Evolutionary conservation across 1,284 basidiomycete genomes (phyloP).

Genomic region (Ganoderma leucocontextum): DNA sequence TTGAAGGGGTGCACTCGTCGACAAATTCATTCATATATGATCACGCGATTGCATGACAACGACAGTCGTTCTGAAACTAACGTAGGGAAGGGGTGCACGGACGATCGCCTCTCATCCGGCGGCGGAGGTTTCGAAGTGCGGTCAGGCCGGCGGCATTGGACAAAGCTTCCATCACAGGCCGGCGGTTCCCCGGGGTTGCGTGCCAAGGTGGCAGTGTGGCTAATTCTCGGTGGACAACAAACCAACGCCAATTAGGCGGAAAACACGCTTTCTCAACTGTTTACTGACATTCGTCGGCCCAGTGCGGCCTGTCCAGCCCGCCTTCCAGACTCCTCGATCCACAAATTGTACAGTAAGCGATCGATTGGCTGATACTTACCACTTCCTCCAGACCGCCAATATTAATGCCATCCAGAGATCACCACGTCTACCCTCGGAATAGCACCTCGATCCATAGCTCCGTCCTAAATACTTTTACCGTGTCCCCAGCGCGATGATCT

Average conservation of each 20-base stretch:
- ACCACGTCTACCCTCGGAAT: neutral
- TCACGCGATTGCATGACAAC: neutral
- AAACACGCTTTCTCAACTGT: neutral
- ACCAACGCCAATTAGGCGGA: neutral
- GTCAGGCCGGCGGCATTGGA: conserved; percentile 19
- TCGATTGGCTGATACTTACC: no score
- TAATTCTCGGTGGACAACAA: conserved; percentile 1
- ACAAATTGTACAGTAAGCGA: neutral
- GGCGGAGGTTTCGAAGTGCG: conserved; percentile 5
- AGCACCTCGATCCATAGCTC: neutral
- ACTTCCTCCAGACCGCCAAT: no score
- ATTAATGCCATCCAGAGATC: no score
- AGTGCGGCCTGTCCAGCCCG: neutral
- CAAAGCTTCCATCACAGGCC: conserved; percentile 10
- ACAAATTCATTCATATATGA: neutral
- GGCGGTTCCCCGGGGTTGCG: conserved; percentile 19
- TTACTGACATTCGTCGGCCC: neutral
- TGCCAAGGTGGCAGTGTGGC: conserved; percentile 20
- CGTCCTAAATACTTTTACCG: neutral
- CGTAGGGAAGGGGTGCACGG: neutral
- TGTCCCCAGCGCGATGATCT: neutral
- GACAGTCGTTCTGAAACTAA: neutral
- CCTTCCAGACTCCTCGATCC: neutral
- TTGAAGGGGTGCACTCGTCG: neutral
- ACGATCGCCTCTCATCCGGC: neutral